Percentiles rank a stretch among this genome's conserved stretches.
Conservation (phyloP, 345 rosid species). For the Aquilaria sinensis region DNA sequence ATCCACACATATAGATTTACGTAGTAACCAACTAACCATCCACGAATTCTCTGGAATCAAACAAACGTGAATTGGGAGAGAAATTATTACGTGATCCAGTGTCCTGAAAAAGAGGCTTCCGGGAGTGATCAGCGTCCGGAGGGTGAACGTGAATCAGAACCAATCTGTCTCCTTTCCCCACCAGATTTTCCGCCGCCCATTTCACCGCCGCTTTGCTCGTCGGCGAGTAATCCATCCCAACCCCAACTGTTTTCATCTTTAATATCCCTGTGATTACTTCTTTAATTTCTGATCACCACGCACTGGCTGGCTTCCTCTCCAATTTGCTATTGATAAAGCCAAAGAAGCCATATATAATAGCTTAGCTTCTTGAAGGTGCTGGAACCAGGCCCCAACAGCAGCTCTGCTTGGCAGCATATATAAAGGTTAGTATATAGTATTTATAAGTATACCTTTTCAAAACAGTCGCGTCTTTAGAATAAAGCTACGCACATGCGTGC, state of each 20-base stretch:
- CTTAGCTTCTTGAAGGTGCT: too few relatives aligned
- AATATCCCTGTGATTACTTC: slow-evolving; percentile 11
- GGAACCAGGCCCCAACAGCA: too few relatives aligned
- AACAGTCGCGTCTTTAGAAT: too few relatives aligned
- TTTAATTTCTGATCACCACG: too few relatives aligned
- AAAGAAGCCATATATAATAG: too few relatives aligned
- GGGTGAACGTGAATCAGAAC: slow-evolving; percentile 45
- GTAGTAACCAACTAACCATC: neutral
- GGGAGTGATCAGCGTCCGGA: slow-evolving; percentile 36
- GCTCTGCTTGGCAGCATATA: too few relatives aligned
- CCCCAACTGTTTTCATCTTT: slow-evolving; percentile 28
- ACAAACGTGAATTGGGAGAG: neutral
- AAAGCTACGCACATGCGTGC: too few relatives aligned
- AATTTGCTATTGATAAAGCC: too few relatives aligned
- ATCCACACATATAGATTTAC: neutral
- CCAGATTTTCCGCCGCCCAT: slow-evolving; percentile 42
- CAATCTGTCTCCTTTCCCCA: slow-evolving; percentile 18
- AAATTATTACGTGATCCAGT: slow-evolving; percentile 40
- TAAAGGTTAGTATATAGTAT: too few relatives aligned
- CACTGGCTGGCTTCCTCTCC: too few relatives aligned
- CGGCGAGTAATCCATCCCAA: slow-evolving; percentile 42
- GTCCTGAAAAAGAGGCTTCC: slow-evolving; percentile 39
- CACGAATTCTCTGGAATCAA: too few relatives aligned
- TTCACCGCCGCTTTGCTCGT: slow-evolving; percentile 41
- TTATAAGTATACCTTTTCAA: too few relatives aligned